Percentiles rank a stretch among this genome's conserved stretches.
phyloP scores from a whole-genome alignment of 495 filamentous ascomycete genomes.

The Beverwykella pulmonaria region DNA sequence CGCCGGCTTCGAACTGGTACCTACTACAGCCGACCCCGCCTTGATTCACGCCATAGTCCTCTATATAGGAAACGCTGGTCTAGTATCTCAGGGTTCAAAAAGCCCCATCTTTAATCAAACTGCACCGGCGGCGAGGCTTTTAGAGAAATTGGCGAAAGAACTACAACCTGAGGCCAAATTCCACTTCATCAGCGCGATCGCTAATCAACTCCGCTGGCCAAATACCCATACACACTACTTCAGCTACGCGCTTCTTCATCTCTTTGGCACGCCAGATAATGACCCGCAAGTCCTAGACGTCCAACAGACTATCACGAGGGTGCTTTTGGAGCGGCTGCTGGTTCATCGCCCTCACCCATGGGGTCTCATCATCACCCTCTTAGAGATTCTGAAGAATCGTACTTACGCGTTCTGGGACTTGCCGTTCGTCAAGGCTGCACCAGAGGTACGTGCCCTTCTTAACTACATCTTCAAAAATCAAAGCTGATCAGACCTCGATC shows the following conservation, averaged over 20 bases:
- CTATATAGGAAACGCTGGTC: slow-evolving; percentile 75
- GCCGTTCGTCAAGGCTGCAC: slow-evolving; percentile 84
- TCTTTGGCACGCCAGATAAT: slow-evolving; percentile 76
- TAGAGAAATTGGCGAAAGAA: slow-evolving; percentile 73
- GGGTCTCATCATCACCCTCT: slow-evolving; percentile 87
- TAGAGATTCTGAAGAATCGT: slow-evolving; percentile 89
- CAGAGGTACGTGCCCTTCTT: slow-evolving; percentile 63
- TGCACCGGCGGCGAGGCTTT: slow-evolving; percentile 71
- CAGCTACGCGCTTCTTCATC: slow-evolving; percentile 78
- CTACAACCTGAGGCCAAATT: slow-evolving; percentile 79
- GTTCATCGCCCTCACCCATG: slow-evolving; percentile 94
- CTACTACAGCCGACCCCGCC: slow-evolving; percentile 66
- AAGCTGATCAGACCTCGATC: background rate
- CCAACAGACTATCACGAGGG: slow-evolving; percentile 83
- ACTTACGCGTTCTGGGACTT: slow-evolving; percentile 88
- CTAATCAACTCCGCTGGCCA: slow-evolving; percentile 88
- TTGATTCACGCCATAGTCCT: slow-evolving; percentile 81
- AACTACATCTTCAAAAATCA: background rate
- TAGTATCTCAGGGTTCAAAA: slow-evolving; percentile 59
- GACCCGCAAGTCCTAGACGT: slow-evolving; percentile 81
- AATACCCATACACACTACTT: slow-evolving; percentile 93
- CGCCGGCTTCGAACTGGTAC: slow-evolving; percentile 61
- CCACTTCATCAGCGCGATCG: slow-evolving; percentile 79
- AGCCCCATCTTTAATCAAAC: slow-evolving; percentile 67
- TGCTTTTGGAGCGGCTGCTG: slow-evolving; percentile 83